These are phyloP conservation scores for Gossypium ekmanianum DNA, from an alignment of 345 rosid species.

Conservation along the genomic window DNA sequence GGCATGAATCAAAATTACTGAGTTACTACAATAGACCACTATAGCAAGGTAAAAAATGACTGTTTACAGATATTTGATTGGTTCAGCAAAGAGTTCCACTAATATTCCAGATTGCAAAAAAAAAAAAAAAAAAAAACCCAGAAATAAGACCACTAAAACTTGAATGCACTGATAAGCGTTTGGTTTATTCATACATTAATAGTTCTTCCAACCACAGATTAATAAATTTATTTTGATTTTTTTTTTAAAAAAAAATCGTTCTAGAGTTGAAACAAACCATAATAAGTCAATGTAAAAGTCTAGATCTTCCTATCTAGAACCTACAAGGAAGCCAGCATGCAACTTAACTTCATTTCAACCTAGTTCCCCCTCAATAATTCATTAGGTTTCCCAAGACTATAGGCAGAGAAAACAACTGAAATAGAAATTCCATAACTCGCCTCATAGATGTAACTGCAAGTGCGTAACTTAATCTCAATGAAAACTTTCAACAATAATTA, in stretches of 20 bases:
- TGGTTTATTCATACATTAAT: too few species aligned
- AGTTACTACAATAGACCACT: not conserved
- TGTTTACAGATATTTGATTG: not conserved
- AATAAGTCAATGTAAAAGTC: not conserved
- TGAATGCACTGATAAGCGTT: not conserved
- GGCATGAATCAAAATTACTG: not conserved
- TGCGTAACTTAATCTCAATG: not conserved
- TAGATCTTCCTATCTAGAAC: not conserved
- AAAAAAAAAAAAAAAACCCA: not conserved
- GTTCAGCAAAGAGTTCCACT: not conserved
- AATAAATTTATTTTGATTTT: not conserved
- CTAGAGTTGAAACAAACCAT: not conserved
- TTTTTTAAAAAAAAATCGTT: too few species aligned
- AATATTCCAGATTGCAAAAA: not conserved
- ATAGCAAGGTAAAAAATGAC: not conserved
- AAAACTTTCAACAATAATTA: not conserved
- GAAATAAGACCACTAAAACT: not conserved
- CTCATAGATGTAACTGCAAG: not conserved
- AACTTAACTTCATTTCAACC: not conserved
- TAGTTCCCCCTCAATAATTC: too few species aligned
- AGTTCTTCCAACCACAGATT: too few species aligned
- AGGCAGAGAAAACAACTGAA: not conserved
- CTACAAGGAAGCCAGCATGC: not conserved
- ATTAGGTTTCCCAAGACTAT: not conserved
- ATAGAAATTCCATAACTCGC: not conserved